Conservation (phyloP, 2,329 filamentous ascomycete species). For the Bipolaris oryzae region DNA sequence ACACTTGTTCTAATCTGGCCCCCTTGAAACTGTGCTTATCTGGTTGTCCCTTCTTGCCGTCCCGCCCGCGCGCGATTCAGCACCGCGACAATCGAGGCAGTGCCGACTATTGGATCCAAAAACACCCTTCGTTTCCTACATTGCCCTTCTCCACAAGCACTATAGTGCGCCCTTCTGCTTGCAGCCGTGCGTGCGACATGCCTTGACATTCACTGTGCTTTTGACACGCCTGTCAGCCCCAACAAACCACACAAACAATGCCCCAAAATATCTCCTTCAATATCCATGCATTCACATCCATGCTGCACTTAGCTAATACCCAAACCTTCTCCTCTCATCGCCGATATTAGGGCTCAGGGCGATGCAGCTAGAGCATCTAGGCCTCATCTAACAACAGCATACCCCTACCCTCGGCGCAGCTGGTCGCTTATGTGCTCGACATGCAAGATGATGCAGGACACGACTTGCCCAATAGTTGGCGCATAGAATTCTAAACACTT, state of each 20-base stretch:
- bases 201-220: slow-evolving; percentile 25
- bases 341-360: not conserved
- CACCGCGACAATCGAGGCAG: slow-evolving; percentile 12
- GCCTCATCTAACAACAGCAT: slow-evolving; percentile 4
- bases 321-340: not conserved
- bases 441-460: slow-evolving; percentile 35
- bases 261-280: not conserved
- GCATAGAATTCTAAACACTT: slow-evolving; percentile 10
- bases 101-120: slow-evolving; percentile 19
- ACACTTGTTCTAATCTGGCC: slow-evolving; percentile 14
- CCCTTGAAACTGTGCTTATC: slow-evolving; percentile 10
- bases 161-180: slow-evolving; percentile 30
- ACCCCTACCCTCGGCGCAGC: slow-evolving; percentile 16
- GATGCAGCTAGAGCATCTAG: slow-evolving; percentile 3
- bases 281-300: not conserved
- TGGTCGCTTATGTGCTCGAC: slow-evolving; percentile 2
- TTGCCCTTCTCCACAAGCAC: slow-evolving; percentile 32
- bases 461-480: slow-evolving; percentile 17
- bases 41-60: slow-evolving; percentile 8
- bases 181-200: slow-evolving; percentile 28
- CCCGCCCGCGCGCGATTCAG: slow-evolving; percentile 14
- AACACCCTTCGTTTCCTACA: slow-evolving; percentile 19
- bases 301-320: not conserved
- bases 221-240: slow-evolving; percentile 12
- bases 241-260: slow-evolving; percentile 1